Conservation (phyloP, 2,329 filamentous ascomycete species). For the Fusarium decemcellulare region DNA sequence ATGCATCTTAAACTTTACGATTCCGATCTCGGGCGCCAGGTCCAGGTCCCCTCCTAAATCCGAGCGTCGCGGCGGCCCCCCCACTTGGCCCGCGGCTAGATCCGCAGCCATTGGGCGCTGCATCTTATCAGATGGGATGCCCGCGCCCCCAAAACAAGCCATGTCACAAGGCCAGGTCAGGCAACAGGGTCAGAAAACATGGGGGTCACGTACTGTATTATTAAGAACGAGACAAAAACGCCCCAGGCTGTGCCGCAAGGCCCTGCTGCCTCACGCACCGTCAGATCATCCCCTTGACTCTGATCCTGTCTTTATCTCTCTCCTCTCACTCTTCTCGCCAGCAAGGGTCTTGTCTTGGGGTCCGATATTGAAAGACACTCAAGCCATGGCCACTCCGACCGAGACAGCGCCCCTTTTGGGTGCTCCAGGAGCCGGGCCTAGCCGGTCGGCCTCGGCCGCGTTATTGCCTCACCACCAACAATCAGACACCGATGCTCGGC, state of each 20-base stretch:
- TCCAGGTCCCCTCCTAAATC: background rate
- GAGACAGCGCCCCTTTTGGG: slow-evolving; percentile 36
- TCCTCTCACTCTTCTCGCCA: background rate
- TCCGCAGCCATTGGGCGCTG: slow-evolving; percentile 42
- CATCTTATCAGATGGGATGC: slow-evolving; percentile 44
- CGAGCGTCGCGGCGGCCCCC: background rate
- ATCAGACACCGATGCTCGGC: slow-evolving; percentile 1
- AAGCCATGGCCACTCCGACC: slow-evolving; percentile 10
- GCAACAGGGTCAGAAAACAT: background rate
- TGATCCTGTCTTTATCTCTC: background rate
- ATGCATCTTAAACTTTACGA: no score
- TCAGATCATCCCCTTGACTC: slow-evolving; percentile 17
- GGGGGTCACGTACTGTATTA: background rate
- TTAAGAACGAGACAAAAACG: slow-evolving; percentile 5
- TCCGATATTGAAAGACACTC: background rate
- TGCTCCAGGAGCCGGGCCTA: slow-evolving; percentile 5
- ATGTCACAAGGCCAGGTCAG: slow-evolving; percentile 34
- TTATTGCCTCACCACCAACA: slow-evolving; percentile 22
- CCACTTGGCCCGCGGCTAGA: slow-evolving; percentile 41
- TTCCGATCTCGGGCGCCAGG: no score
- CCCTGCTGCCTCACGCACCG: background rate
- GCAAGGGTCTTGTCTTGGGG: background rate
- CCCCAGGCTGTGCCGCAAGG: background rate
- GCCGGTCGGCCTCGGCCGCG: background rate
- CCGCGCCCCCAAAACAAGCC: slow-evolving; percentile 9